Base-by-base conservation (phyloP, 495 filamentous ascomycete species). In the Hypomontagnella submonticulosa region DNA sequence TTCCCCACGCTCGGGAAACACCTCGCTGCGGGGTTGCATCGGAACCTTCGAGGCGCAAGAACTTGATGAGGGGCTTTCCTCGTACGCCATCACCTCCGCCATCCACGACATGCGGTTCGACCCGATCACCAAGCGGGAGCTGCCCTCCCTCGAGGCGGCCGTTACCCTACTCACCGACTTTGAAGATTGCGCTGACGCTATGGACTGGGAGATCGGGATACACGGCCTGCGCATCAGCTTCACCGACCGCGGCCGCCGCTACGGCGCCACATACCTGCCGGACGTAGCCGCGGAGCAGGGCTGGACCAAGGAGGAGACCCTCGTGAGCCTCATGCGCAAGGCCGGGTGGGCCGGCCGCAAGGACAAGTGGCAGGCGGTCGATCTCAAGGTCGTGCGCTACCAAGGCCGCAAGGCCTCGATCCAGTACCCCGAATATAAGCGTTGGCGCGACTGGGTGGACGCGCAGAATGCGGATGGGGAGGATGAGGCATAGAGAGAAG, bases 271-370 rank as follows among this genome's bases (percentile, higher is more conserved):
- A 0, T 99, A 99, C 70, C 83, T 99, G 12, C 95, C 95, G 0
- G 92, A 97, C 73, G 94, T 98, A 9, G 87, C 94, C 2, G 80
- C 84, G 3, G 95, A 99, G 80, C 95, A 99, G 75, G 92, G 90
- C 16, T 99, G 95, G 95, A 92, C 87, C 11, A 96, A 95, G 75
- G 93, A 97, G 76, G 92, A 97, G 81, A 92, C 93, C 1, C 69
- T 98, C 18, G 83, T 91, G 34, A 94, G 90, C 73, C 75, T 97
- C 68, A 97, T 97, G 92, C 83, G 92, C 54, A 97, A 97, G 81
- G 94, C 93, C 0, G 93, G 93, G 0, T 97, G 92, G 93, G 79
- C 78, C 60, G 87, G 89, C 3, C 75, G 79, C 62, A 84, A 78
- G 77, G 81, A 88, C 65, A 78, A 85, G 73, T 97, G 93, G 95